A percentile compares a stretch with the other conserved stretches of the same genome.
phyloP scores from a whole-genome alignment of 176 grass and related monocot genomes.

The Areca catechu region DNA sequence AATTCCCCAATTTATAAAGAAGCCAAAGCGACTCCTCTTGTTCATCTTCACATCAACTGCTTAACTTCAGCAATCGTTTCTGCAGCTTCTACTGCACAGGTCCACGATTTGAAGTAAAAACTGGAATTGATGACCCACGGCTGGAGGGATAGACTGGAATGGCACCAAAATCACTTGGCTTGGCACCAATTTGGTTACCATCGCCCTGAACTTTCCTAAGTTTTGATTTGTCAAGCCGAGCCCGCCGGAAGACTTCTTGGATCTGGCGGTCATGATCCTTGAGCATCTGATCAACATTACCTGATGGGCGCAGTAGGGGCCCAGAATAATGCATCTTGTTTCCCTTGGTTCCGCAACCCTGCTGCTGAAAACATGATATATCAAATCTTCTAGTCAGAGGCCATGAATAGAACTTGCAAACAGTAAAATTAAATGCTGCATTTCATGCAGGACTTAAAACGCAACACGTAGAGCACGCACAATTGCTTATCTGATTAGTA shows the following conservation, averaged over 20 bases:
- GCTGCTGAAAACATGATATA: constrained; percentile 1
- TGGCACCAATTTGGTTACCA: constrained; percentile 33
- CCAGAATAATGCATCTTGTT: constrained; percentile 94
- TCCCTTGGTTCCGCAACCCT: constrained; percentile 68
- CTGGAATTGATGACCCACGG: constrained; percentile 19
- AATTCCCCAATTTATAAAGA: too few relatives aligned
- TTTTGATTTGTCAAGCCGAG: constrained; percentile 62
- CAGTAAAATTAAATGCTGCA: too few relatives aligned
- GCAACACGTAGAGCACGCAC: too few relatives aligned
- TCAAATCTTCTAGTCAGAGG: background rate
- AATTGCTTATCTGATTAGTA: too few relatives aligned
- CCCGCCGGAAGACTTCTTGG: constrained; percentile 63
- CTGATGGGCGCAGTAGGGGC: constrained; percentile 55
- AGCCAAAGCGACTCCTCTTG: too few relatives aligned
- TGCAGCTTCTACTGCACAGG: constrained; percentile 6
- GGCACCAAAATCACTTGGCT: constrained; percentile 45
- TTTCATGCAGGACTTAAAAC: too few relatives aligned
- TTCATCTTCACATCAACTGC: too few relatives aligned
- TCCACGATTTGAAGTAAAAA: constrained; percentile 22
- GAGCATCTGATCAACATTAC: constrained; percentile 83
- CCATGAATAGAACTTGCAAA: too few relatives aligned
- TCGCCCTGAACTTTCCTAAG: constrained; percentile 45
- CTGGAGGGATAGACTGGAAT: constrained; percentile 81
- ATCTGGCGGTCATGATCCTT: constrained; percentile 97
- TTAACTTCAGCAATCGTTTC: too few relatives aligned